These are phyloP conservation scores for Lyophyllum semitale DNA, from an alignment of 768 basidiomycete genomes.

Conservation along the genomic window DNA sequence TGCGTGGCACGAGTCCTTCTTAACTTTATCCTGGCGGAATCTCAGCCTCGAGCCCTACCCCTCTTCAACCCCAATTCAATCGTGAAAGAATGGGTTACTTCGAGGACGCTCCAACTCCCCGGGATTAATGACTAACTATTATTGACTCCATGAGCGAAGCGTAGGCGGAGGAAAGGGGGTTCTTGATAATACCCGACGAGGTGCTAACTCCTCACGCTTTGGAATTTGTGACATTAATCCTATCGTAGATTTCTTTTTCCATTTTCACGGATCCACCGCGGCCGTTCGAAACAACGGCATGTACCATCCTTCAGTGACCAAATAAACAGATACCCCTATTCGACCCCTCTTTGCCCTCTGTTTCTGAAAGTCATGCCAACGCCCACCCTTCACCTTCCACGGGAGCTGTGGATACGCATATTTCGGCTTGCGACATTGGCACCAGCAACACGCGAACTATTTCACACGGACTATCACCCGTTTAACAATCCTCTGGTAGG, in stretches of 20 bases:
- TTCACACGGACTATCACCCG: conserved; percentile 4
- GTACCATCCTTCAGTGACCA: too few species aligned
- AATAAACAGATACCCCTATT: neutral
- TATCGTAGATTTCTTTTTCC: too few species aligned
- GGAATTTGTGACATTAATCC: too few species aligned
- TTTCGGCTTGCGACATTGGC: neutral
- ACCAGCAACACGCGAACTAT: neutral
- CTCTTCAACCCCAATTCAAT: conserved; percentile 54
- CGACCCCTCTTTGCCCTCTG: too few species aligned
- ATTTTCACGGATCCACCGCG: too few species aligned
- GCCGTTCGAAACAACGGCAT: too few species aligned
- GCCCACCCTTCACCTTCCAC: neutral
- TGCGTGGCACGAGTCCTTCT: conserved; percentile 11
- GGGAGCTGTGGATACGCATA: neutral
- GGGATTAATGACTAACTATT: neutral
- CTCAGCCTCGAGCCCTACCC: conserved; percentile 45
- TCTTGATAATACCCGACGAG: neutral
- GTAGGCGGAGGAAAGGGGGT: neutral
- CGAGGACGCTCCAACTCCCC: conserved; percentile 2
- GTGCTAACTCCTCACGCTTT: too few species aligned
- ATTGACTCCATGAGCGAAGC: conserved; percentile 14
- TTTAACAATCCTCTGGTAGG: conserved; percentile 1
- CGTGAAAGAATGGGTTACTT: conserved; percentile 38
- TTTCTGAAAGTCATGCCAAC: neutral
- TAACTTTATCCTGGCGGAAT: too few species aligned